Conservation (phyloP, 345 rosid species). For the Pugionium cornutum region DNA sequence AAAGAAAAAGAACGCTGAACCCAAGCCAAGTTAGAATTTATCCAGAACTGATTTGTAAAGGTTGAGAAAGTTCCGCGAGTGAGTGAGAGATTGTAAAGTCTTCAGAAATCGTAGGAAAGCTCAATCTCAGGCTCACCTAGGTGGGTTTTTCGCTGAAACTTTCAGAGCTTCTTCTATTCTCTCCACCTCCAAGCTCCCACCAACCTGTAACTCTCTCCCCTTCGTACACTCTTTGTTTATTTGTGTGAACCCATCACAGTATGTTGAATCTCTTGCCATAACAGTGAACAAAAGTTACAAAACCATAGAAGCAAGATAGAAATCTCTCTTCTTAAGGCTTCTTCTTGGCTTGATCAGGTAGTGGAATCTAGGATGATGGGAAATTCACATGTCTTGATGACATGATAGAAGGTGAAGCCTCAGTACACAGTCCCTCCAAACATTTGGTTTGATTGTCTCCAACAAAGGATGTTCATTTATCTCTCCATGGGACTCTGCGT, state of each 20-base stretch:
- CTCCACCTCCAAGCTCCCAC: conserved; percentile 77
- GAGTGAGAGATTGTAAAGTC: conserved; percentile 47
- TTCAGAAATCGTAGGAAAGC: conserved; percentile 53
- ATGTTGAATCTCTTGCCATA: conserved; percentile 24
- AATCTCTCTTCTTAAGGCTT: conserved; percentile 4
- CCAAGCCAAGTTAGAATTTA: background rate
- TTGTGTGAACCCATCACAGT: conserved; percentile 80
- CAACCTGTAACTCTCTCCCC: conserved; percentile 50
- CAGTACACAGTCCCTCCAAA: conserved; percentile 83
- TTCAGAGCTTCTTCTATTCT: conserved; percentile 79
- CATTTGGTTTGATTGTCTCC: conserved; percentile 89
- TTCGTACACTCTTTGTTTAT: conserved; percentile 14
- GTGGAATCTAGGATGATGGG: conserved; percentile 75
- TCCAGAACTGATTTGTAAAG: conserved; percentile 1
- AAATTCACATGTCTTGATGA: conserved; percentile 76
- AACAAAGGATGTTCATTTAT: conserved; percentile 53
- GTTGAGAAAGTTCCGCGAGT: background rate
- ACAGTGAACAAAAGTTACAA: background rate
- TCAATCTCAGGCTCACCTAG: conserved; percentile 70
- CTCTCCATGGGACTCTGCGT: conserved; percentile 48
- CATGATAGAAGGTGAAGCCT: conserved; percentile 48
- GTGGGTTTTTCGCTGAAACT: conserved; percentile 78
- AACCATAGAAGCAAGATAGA: background rate
- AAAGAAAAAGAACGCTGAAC: background rate
- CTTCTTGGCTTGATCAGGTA: conserved; percentile 47